These are phyloP conservation scores for Arachis monticola DNA, from an alignment of 331 rosid genomes.

Conservation along the genomic window DNA sequence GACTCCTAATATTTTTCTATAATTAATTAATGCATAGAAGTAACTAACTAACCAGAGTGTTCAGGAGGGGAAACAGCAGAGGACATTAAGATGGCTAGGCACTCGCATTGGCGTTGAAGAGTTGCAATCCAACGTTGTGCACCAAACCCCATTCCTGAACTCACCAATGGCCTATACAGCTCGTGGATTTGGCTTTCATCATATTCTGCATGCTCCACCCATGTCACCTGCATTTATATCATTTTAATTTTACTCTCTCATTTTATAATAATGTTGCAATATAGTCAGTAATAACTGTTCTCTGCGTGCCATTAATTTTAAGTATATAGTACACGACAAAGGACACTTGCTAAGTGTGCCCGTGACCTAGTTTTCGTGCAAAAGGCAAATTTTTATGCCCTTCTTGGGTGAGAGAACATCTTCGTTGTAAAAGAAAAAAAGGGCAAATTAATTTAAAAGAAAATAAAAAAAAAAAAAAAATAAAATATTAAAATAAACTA, in stretches of 20 bases:
- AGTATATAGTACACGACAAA: neutral
- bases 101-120: conserved; percentile 89
- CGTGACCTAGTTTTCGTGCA: neutral
- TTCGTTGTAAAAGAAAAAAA: neutral
- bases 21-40: no score
- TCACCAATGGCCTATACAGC: conserved; percentile 68
- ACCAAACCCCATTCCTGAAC: conserved; percentile 90
- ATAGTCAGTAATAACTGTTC: neutral
- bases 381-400: neutral
- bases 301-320: neutral
- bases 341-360: neutral
- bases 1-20: no score
- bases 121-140: conserved; percentile 93
- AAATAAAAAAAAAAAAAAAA: no score
- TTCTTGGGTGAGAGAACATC: neutral
- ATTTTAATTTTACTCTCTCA: neutral
- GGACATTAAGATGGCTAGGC: conserved; percentile 86
- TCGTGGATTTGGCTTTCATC: conserved; percentile 88
- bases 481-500: no score
- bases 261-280: neutral
- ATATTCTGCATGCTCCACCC: conserved; percentile 96
- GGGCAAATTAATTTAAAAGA: no score
- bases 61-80: conserved; percentile 65
- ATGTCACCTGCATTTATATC: conserved; percentile 69
- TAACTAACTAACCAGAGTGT: conserved; percentile 56